Evolutionary conservation across 495 filamentous ascomycete species (phyloP), one percentile per base, ranked within the genome.

Genomic region (Penicillium atrosanguineum): DNA sequence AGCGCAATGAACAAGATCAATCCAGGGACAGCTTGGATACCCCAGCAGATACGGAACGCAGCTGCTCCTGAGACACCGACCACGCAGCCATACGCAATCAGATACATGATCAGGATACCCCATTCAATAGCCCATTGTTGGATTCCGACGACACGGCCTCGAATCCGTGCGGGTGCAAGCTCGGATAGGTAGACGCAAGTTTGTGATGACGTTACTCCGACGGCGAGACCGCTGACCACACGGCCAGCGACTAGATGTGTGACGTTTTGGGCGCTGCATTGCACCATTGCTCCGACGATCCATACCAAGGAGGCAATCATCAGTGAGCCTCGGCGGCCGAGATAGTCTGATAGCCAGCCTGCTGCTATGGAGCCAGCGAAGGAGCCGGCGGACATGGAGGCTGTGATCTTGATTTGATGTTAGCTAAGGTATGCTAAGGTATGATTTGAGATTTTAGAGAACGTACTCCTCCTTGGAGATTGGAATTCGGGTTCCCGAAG

Each of bases 151-250:
- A 91, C 79, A 0, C 80, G 82, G 29, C 88, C 87, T 36, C 81
- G 76, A 67, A 85, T 84, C 36, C 83, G 79, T 20, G 83, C 81
- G 45, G 82, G 82, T 6, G 87, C 81, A 36, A 90, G 81, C 62
- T 91, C 87, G 39, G 86, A 86, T 4, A 90, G 78, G 67, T 90
- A 91, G n/a, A 91, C 87, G n/a, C 84, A 86, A 0, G 89, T 87
- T 58, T 90, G 87, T 1, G 86, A 87, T 2, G 85, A 88, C 2
- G 87, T 89, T 54, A 90, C 84, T 52, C 87, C 87, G 48, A 90
- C 86, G 40, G 81, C 81, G 38, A 90, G 72, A 50, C 88, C 87
- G 60, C 87, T 89, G 39, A 91, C 67, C 12, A 89, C 76, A 16
- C 87, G 83, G 4, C 88, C 88, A 20, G 81, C 86, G 36, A 90